Conservation (phyloP, 2,329 filamentous ascomycete genomes). For the Pseudocercospora musae region DNA sequence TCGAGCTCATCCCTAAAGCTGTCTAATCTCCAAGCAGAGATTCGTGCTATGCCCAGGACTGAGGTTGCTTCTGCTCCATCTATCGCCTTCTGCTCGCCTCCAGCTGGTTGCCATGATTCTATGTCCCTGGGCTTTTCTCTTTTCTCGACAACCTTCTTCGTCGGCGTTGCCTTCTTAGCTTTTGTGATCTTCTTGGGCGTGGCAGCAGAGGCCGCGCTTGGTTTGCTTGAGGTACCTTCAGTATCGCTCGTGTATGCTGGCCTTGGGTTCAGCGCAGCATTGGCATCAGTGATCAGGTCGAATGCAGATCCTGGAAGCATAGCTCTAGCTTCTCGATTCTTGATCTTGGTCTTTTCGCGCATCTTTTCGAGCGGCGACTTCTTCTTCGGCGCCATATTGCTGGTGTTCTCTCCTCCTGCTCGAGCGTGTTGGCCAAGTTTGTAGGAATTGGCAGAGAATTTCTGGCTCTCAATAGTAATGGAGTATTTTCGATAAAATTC, state of each 20-base stretch:
- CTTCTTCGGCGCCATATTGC: constrained; percentile 1
- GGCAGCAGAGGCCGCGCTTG: not conserved
- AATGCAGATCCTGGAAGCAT: not conserved
- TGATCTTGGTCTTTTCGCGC: not conserved
- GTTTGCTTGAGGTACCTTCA: not conserved
- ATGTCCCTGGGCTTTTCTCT: not conserved
- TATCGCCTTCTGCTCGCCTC: not conserved
- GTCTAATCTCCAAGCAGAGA: constrained; percentile 8
- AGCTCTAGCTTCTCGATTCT: not conserved
- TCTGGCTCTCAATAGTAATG: not conserved
- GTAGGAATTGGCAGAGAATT: not conserved
- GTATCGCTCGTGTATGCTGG: not conserved
- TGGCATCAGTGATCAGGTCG: not conserved
- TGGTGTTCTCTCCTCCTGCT: not conserved
- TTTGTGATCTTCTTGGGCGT: constrained; percentile 2
- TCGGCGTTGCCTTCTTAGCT: not conserved
- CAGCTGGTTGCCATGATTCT: constrained; percentile 3
- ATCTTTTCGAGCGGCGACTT: constrained; percentile 8
- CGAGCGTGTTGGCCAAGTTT: not conserved
- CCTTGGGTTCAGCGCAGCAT: not conserved
- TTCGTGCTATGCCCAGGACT: constrained; percentile 6
- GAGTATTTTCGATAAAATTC: not conserved
- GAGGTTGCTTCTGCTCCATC: not conserved
- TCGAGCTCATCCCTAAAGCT: constrained; percentile 2
- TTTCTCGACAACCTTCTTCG: not conserved